phyloP scores from a whole-genome alignment of 1,139 yeast species.

The Protomyces inouyei region DNA sequence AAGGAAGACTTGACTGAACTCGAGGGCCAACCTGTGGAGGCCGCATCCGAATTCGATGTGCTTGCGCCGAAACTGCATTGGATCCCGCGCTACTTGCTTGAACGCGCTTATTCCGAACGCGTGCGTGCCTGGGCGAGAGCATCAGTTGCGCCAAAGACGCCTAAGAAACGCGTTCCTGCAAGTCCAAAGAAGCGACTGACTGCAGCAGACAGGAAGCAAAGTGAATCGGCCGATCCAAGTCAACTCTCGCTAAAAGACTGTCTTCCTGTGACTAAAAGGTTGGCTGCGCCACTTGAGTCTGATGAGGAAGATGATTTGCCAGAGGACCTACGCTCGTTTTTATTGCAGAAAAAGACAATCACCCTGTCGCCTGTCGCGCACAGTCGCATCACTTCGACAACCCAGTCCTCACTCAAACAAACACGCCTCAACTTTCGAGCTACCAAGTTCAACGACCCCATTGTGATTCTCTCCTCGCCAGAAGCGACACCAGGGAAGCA shows the following conservation, averaged over 20 bases:
- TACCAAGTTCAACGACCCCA: not conserved
- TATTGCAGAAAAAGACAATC: no score
- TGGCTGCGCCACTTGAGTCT: not conserved
- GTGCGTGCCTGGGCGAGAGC: not conserved
- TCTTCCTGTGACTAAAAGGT: not conserved
- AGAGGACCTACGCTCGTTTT: not conserved
- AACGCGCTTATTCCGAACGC: not conserved
- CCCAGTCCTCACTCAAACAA: not conserved
- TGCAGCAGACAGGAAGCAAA: not conserved
- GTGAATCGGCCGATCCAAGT: not conserved
- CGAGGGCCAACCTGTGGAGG: not conserved
- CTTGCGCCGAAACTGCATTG: not conserved
- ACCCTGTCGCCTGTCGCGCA: not conserved
- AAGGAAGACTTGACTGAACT: not conserved
- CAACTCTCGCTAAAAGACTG: not conserved
- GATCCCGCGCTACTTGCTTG: constrained; percentile 1
- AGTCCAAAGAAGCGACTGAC: not conserved
- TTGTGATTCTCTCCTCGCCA: not conserved
- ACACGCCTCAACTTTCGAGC: not conserved
- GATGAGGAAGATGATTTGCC: not conserved
- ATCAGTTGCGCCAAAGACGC: not conserved
- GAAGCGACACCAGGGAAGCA: not conserved
- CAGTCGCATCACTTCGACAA: not conserved
- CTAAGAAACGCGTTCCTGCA: not conserved
- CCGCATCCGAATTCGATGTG: constrained; percentile 4